Conservation (phyloP, 768 basidiomycete genomes). For the Obba rivulosa region DNA sequence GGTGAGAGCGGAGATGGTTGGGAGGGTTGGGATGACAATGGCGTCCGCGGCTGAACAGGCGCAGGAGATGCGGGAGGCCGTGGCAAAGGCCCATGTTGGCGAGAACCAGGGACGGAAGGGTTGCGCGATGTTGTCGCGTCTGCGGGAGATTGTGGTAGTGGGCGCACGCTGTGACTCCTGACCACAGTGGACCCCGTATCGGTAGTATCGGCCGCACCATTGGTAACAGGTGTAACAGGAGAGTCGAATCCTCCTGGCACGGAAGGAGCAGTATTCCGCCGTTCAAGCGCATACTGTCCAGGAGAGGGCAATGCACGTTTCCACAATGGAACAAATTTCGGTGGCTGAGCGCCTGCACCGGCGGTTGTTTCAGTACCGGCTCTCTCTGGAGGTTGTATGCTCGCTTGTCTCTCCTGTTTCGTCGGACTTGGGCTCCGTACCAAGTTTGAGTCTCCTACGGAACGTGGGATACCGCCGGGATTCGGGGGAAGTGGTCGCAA, state of each 20-base stretch:
- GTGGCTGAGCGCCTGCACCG: conserved; percentile 7
- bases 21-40: background rate
- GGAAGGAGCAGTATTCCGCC: conserved; percentile 16
- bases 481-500: conserved; percentile 9
- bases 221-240: background rate
- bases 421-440: conserved; percentile 8
- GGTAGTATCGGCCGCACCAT: conserved; percentile 3
- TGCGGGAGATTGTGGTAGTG: conserved; percentile 12
- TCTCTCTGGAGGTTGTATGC: background rate
- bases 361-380: background rate
- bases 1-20: background rate
- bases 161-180: conserved; percentile 4
- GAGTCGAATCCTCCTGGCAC: conserved; percentile 3
- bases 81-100: background rate
- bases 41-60: background rate
- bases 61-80: conserved; percentile 4
- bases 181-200: conserved; percentile 1
- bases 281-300: conserved; percentile 13
- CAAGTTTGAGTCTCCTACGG: conserved; percentile 8
- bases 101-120: background rate
- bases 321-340: conserved; percentile 39
- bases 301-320: conserved; percentile 31
- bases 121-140: background rate
- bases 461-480: conserved; percentile 8
- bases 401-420: background rate